Conservation (phyloP, 2,329 filamentous ascomycete genomes). For the Aspergillus pseudoviridinutans region DNA sequence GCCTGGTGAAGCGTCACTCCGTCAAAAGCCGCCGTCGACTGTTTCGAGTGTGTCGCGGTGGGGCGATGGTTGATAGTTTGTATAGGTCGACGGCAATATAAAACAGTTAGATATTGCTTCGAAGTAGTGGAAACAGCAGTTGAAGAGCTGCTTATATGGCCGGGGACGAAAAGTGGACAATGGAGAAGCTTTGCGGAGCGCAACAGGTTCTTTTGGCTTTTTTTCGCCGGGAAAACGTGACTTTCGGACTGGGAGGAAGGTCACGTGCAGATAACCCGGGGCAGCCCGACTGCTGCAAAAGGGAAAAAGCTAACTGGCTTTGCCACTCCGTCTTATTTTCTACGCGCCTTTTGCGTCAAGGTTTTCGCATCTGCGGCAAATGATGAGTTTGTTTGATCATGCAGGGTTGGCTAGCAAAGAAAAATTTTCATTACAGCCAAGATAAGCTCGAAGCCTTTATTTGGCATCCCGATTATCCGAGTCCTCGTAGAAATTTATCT, state of each 20-base stretch:
- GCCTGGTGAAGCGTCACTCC: slow-evolving; percentile 2
- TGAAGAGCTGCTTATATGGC: not conserved
- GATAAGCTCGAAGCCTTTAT: not conserved
- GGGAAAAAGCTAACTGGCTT: not conserved
- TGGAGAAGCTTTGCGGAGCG: slow-evolving; percentile 12
- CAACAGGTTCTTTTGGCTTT: slow-evolving; percentile 18
- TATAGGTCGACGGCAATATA: not conserved
- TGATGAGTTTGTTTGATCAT: not conserved
- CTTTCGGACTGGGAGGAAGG: not conserved
- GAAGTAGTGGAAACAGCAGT: not conserved
- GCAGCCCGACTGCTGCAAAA: slow-evolving; percentile 11
- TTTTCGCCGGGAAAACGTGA: slow-evolving; percentile 23
- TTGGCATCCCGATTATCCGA: not conserved
- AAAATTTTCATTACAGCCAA: not conserved
- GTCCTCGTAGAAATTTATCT: not conserved
- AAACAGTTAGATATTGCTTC: not conserved
- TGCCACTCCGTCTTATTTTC: not conserved
- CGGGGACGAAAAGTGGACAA: slow-evolving; percentile 9
- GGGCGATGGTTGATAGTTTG: not conserved
- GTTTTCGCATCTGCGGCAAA: not conserved
- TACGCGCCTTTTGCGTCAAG: not conserved
- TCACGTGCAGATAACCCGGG: slow-evolving; percentile 17
- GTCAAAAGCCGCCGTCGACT: not conserved
- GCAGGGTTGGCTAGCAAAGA: not conserved
- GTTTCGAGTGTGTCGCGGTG: not conserved